Conservation (phyloP, 2,329 filamentous ascomycete species). For the Huntiella decipiens region DNA sequence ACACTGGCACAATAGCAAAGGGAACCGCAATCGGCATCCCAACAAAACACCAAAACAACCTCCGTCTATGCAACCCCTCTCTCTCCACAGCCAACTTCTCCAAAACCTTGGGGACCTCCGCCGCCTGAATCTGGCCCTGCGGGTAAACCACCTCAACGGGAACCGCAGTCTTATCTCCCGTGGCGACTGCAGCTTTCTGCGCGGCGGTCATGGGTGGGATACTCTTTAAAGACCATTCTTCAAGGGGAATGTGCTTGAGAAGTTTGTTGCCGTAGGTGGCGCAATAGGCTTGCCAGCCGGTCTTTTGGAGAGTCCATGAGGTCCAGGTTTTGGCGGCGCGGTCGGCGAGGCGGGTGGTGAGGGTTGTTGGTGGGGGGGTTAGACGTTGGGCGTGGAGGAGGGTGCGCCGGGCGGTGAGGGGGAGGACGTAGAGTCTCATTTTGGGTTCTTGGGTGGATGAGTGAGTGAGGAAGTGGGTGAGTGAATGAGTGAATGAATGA, state of each 20-base stretch:
- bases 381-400: conserved; percentile 80
- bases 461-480: not conserved
- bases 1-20: conserved; percentile 72
- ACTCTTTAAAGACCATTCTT: conserved; percentile 96
- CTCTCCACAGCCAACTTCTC: conserved; percentile 58
- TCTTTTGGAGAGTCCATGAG: conserved; percentile 66
- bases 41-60: conserved; percentile 61
- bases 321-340: conserved; percentile 66
- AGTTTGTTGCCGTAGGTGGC: conserved; percentile 74
- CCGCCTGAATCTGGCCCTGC: conserved; percentile 42
- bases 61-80: conserved; percentile 55
- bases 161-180: conserved; percentile 16
- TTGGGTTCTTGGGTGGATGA: conserved; percentile 13
- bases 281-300: conserved; percentile 73
- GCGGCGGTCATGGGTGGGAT: conserved; percentile 54
- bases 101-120: conserved; percentile 46
- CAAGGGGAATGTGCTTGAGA: conserved; percentile 74
- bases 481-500: not conserved
- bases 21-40: conserved; percentile 72
- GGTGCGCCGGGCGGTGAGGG: conserved; percentile 76
- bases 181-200: conserved; percentile 2
- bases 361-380: conserved; percentile 26
- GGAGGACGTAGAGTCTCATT: conserved; percentile 89
- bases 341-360: conserved; percentile 34
- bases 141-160: conserved; percentile 59